phyloP scores from a whole-genome alignment of 2,329 filamentous ascomycete genomes.

The Gyromitra esculenta region DNA sequence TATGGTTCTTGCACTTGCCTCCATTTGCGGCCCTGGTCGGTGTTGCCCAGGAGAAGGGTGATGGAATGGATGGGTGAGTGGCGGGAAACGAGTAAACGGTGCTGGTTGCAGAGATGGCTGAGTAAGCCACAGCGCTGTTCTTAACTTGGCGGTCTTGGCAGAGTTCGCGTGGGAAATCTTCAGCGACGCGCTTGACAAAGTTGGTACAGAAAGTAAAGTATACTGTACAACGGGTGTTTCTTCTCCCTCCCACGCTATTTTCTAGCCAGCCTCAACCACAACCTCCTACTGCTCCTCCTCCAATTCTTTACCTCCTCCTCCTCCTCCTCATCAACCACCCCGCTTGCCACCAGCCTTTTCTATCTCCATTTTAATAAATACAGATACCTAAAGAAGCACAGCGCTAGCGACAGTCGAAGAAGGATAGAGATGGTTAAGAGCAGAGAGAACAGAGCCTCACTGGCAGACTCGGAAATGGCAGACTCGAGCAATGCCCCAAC shows the following conservation, averaged over 20 bases:
- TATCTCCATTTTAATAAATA: slow-evolving; percentile 4
- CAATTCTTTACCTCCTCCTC: slow-evolving; percentile 2
- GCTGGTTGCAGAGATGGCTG: background rate
- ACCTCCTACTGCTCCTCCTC: slow-evolving; percentile 14
- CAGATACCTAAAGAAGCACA: slow-evolving; percentile 14
- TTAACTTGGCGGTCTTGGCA: slow-evolving; percentile 32
- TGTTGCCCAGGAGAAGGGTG: background rate
- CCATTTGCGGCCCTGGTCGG: background rate
- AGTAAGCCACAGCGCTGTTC: slow-evolving; percentile 29
- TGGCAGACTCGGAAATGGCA: slow-evolving; percentile 55
- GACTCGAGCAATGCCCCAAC: slow-evolving; percentile 49
- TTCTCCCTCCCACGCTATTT: slow-evolving; percentile 5
- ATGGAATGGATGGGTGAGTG: background rate
- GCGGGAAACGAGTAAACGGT: background rate
- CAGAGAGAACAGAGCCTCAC: slow-evolving; percentile 50
- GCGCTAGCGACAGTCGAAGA: slow-evolving; percentile 23
- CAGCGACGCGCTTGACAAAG: slow-evolving; percentile 46
- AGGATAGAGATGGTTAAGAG: slow-evolving; percentile 44
- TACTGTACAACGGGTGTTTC: slow-evolving; percentile 41
- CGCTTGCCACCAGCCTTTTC: background rate
- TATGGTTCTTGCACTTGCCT: background rate
- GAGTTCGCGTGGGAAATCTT: slow-evolving; percentile 49
- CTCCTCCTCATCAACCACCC: slow-evolving; percentile 13
- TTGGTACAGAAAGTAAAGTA: slow-evolving; percentile 7
- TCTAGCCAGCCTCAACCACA: slow-evolving; percentile 16